Percentiles rank a stretch among this genome's conserved stretches.
Evolutionary conservation across 768 basidiomycete genomes (phyloP).

Genomic region (Lentinula aciculospora): DNA sequence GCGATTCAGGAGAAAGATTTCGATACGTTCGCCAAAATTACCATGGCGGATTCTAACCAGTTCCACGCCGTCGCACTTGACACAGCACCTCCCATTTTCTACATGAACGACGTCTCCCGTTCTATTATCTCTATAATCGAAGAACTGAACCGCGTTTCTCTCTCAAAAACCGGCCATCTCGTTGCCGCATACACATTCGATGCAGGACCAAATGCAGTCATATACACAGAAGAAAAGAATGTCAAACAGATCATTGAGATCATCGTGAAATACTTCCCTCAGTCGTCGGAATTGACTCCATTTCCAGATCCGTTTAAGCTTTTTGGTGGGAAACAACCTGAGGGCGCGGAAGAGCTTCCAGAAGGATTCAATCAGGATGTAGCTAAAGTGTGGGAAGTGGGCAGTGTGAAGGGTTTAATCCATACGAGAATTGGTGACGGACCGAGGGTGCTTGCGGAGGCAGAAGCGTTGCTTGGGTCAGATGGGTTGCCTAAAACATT

Average conservation of each 20-base stretch:
- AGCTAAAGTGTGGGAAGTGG: constrained; percentile 64
- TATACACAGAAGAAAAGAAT: constrained; percentile 79
- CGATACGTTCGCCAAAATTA: constrained; percentile 82
- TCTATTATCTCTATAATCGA: constrained; percentile 87
- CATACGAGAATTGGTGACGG: constrained; percentile 93
- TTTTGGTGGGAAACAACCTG: constrained; percentile 38
- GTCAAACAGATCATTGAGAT: constrained; percentile 73
- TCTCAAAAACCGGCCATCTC: constrained; percentile 49
- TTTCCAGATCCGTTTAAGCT: constrained; percentile 76
- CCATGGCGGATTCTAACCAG: constrained; percentile 97
- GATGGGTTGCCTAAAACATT: constrained; percentile 61
- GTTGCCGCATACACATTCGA: constrained; percentile 99
- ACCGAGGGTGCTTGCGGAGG: constrained; percentile 59
- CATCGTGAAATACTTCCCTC: constrained; percentile 85
- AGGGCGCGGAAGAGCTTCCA: constrained; percentile 42
- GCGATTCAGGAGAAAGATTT: constrained; percentile 84
- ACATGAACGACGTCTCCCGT: constrained; percentile 97
- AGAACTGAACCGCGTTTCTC: constrained; percentile 83
- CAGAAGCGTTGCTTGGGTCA: constrained; percentile 59
- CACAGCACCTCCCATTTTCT: constrained; percentile 97
- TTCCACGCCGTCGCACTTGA: constrained; percentile 98
- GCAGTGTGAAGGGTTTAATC: constrained; percentile 84
- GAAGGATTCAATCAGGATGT: constrained; percentile 77
- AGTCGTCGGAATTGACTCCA: constrained; percentile 38
- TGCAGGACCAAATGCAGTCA: constrained; percentile 97